A percentile compares a stretch with the other conserved stretches of the same genome.
These are phyloP conservation scores for Rhodotorula sp. DNA, from an alignment of 1,284 basidiomycete species.

Conservation along the genomic window DNA sequence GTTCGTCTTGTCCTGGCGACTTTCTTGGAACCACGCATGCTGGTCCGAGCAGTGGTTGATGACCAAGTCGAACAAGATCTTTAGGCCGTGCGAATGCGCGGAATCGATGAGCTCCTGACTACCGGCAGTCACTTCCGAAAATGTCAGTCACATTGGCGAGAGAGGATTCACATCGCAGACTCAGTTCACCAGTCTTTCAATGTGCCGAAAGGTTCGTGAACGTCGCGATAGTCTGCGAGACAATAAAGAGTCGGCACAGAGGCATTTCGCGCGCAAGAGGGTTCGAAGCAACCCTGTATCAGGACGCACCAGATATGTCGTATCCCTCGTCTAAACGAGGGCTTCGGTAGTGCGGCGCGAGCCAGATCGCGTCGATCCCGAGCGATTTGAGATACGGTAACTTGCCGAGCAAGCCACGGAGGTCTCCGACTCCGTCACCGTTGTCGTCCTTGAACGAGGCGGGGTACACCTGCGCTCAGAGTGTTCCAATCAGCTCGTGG, in stretches of 20 bases:
- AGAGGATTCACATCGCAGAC: too few relatives aligned
- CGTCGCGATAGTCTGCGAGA: slow-evolving; percentile 63
- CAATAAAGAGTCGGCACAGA: neutral
- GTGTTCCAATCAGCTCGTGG: too few relatives aligned
- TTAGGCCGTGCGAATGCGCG: neutral
- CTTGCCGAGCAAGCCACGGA: slow-evolving; percentile 64
- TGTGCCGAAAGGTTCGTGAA: slow-evolving; percentile 70
- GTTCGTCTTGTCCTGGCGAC: slow-evolving; percentile 59
- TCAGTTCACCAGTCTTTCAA: slow-evolving; percentile 59
- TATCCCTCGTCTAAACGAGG: slow-evolving; percentile 57
- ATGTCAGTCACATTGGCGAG: too few relatives aligned
- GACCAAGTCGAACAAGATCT: slow-evolving; percentile 67
- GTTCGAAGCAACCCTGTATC: neutral
- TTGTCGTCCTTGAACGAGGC: slow-evolving; percentile 70
- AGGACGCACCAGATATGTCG: slow-evolving; percentile 56
- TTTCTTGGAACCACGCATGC: slow-evolving; percentile 70
- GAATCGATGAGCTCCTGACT: slow-evolving; percentile 52
- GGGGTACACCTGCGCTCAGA: slow-evolving; percentile 60
- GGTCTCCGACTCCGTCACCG: slow-evolving; percentile 71
- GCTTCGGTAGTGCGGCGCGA: slow-evolving; percentile 69
- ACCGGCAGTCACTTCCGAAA: too few relatives aligned
- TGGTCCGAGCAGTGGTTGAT: slow-evolving; percentile 75
- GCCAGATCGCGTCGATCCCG: slow-evolving; percentile 70
- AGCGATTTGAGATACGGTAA: slow-evolving; percentile 69
- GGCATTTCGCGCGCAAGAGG: neutral